Evolutionary conservation across 176 grass and related monocot genomes (phyloP), one percentile per base, ranked within the genome.

Genomic region (Calamus simplicifolius): DNA sequence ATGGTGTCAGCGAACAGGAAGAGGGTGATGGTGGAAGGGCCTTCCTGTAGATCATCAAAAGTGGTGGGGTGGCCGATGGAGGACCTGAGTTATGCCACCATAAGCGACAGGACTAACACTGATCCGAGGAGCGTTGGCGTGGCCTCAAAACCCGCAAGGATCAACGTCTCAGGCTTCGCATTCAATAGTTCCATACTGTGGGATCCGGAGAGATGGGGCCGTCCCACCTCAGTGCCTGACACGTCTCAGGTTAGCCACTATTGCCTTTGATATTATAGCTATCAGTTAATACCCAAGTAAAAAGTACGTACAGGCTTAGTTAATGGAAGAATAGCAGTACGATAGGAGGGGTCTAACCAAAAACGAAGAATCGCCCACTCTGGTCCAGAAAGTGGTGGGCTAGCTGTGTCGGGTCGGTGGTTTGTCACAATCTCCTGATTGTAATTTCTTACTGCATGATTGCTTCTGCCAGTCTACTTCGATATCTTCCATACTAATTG

Each of bases 101-200:
- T 21, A 43, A 17, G 69, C 12, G 35, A 43, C 12, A 10, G 10
- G 2, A 13, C 35, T 10, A 43, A 43, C 12, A 43, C 35, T 0
- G 35, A 43, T 43, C 1, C 35, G 2, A 13, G 8, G 8, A 43
- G 35, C 12, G 35, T 43, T 43, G 65, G 52, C 13, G 25, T 31
- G 10, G 54, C 54, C 7, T 29, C 57, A 16, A 62, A 56, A 12
- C 28, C 68, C 61, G 35, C 51, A 4, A 69, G 54, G 66, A 79
- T 86, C 10, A 76, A 71, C 50, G 56, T 79, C 0, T 79, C 77
- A 4, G 70, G 63, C 29, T 21, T 89, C 49, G 82, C 75, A 4
- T 95, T 95, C 71, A 59, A 80, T 50, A 89, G 90, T 54, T 78
- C 85, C 5, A 55, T 87, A 29, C 61, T 95, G 13, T 95, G 90